Evolutionary conservation across 2,329 filamentous ascomycete species (phyloP).

Genomic region (Penicillium sclerotigenum): DNA sequence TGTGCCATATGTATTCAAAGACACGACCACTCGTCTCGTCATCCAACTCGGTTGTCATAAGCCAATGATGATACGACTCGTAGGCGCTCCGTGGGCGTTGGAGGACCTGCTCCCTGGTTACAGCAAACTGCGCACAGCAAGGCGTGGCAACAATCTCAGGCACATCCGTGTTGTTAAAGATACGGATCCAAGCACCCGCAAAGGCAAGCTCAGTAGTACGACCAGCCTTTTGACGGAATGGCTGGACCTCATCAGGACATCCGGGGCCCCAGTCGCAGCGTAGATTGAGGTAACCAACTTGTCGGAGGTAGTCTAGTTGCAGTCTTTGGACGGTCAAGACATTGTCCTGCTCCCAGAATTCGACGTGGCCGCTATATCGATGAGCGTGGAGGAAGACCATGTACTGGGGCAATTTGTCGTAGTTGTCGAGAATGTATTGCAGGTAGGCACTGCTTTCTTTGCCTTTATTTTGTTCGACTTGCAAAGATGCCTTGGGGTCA

Average conservation of each 20-base stretch:
- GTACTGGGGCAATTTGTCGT: constrained; percentile 49
- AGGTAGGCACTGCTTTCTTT: constrained; percentile 45
- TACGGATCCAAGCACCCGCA: constrained; percentile 27
- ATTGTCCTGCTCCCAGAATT: constrained; percentile 53
- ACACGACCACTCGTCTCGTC: constrained; percentile 58
- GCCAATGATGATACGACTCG: constrained; percentile 55
- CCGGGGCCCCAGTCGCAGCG: constrained; percentile 47
- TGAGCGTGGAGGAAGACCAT: constrained; percentile 57
- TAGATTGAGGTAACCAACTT: constrained; percentile 57
- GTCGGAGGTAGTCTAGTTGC: constrained; percentile 48
- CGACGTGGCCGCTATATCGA: constrained; percentile 50
- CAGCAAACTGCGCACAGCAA: constrained; percentile 65
- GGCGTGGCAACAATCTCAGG: constrained; percentile 53
- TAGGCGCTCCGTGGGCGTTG: constrained; percentile 53
- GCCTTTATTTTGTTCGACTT: constrained; percentile 39
- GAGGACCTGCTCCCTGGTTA: constrained; percentile 52
- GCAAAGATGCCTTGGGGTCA: constrained; percentile 24
- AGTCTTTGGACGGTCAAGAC: constrained; percentile 49
- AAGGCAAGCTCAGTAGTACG: constrained; percentile 26
- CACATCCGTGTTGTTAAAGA: constrained; percentile 38
- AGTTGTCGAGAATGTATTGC: constrained; percentile 47
- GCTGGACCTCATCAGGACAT: constrained; percentile 35
- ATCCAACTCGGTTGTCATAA: constrained; percentile 53
- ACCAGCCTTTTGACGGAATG: constrained; percentile 23
- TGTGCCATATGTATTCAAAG: constrained; percentile 65